These are phyloP conservation scores for Eucalyptus fibrosa DNA, from an alignment of 345 rosid species.

Conservation along the genomic window DNA sequence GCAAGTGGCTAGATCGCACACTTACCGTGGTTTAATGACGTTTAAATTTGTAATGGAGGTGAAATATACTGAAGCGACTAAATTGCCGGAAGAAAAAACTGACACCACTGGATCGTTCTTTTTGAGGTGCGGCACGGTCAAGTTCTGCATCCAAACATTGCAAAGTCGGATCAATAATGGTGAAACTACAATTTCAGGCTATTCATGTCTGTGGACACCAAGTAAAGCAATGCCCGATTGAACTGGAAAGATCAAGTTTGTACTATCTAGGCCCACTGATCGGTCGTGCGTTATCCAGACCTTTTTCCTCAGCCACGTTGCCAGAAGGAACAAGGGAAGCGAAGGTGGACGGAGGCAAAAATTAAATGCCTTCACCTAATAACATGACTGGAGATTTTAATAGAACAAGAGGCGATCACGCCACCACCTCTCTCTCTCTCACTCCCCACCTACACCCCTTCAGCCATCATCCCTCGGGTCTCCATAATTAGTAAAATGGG, in stretches of 20 bases:
- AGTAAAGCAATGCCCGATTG: too few relatives aligned
- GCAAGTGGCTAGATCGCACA: background rate
- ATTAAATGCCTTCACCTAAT: background rate
- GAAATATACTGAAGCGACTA: background rate
- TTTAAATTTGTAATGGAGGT: background rate
- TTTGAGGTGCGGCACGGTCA: background rate
- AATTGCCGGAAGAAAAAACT: background rate
- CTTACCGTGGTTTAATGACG: background rate
- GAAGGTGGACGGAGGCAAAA: too few relatives aligned
- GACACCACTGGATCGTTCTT: background rate
- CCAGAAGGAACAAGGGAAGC: too few relatives aligned
- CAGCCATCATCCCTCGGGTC: background rate
- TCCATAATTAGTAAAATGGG: background rate
- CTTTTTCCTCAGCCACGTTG: too few relatives aligned
- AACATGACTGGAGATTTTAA: background rate
- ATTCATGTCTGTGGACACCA: background rate
- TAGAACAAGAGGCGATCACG: background rate
- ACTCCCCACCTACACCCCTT: background rate
- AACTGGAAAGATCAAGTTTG: too few relatives aligned
- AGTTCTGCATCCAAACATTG: background rate
- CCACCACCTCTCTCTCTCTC: background rate
- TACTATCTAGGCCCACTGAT: too few relatives aligned
- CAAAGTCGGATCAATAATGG: background rate
- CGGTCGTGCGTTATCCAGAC: too few relatives aligned
- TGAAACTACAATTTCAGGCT: background rate